Conservation (phyloP, 768 basidiomycete genomes). For the Fomitopsis serialis region DNA sequence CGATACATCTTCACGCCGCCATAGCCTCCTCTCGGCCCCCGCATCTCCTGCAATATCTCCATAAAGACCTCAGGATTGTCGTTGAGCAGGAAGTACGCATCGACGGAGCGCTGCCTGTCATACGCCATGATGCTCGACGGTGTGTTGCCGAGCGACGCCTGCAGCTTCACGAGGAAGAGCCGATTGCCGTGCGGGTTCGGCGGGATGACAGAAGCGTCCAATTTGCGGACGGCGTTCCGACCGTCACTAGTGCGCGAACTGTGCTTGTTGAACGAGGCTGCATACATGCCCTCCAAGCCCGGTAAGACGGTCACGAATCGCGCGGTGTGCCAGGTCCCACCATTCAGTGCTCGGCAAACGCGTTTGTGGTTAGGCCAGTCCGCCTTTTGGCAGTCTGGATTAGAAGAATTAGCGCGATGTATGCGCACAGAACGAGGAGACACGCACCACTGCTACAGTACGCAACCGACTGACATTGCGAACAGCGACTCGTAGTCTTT, state of each 20-base stretch:
- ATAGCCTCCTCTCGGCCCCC: conserved; percentile 12
- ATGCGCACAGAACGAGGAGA: no score
- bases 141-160: conserved; percentile 11
- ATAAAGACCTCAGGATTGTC: conserved; percentile 12
- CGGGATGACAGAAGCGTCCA: conserved; percentile 10
- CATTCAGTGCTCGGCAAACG: conserved; percentile 31
- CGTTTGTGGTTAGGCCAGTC: conserved; percentile 37
- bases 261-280: conserved; percentile 8
- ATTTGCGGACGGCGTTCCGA: conserved; percentile 19
- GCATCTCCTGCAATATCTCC: conserved; percentile 16
- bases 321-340: conserved; percentile 32
- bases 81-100: conserved; percentile 23
- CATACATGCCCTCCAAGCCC: conserved; percentile 6
- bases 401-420: background rate
- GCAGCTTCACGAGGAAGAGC: conserved; percentile 36
- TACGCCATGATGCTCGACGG: conserved; percentile 26
- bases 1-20: conserved; percentile 22
- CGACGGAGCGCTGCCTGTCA: conserved; percentile 35
- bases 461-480: conserved; percentile 27
- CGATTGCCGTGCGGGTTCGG: conserved; percentile 30
- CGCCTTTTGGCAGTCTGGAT: conserved; percentile 30
- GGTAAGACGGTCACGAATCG: conserved; percentile 11
- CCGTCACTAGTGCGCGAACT: conserved; percentile 16
- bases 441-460: conserved; percentile 34
- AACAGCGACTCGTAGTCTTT: conserved; percentile 27